Evolutionary conservation across 2,329 filamentous ascomycete genomes (phyloP), one percentile per base, ranked within the genome.

Genomic region (Diaporthe sp.): DNA sequence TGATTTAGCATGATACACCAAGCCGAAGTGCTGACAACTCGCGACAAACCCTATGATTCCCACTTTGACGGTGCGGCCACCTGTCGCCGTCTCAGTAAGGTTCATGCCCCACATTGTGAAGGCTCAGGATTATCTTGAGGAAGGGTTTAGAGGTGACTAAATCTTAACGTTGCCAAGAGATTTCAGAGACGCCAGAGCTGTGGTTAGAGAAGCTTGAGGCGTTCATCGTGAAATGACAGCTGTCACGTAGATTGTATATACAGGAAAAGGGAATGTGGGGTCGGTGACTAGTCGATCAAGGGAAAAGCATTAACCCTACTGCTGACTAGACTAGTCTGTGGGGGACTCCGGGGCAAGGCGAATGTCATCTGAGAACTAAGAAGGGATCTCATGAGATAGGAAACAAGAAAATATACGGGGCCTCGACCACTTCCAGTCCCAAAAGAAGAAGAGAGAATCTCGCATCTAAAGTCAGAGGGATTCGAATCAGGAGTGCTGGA

Each of bases 91-190:
- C 20, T 68, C 44, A 39, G 44, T 20, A 53, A 47, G 20, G 8
- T 53, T 53, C 63, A 68, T 37, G 47, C 63, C 63, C 63, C 63
- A 68, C 63, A 68, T 68, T 25, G 44, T 28, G 63, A 68, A 53
- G 10, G 44, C 10, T 51, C 12, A 12, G 28, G 20, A 25, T 37
- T 15, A 25, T 49, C 28, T n/a, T 6, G 28, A 37, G 28, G 42
- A 15, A n/a, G 17, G 28, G 2, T 44, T 13, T 17, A 1, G 25
- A 20, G 20, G 13, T n/a, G 17, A 37, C 12, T 20, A 12, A 34
- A 25, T 34, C 4, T 37, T 51, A 1, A 10, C 9, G 20, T 67
- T 31, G 20, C 25, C 44, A 37, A 51, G 20, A 5, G 42, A 65
- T 67, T 31, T 44, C 17, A 51, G 20, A 9, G 17, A 25, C 12